phyloP scores from a whole-genome alignment of 2,329 filamentous ascomycete genomes.

The Chaetomiaceae sp. region DNA sequence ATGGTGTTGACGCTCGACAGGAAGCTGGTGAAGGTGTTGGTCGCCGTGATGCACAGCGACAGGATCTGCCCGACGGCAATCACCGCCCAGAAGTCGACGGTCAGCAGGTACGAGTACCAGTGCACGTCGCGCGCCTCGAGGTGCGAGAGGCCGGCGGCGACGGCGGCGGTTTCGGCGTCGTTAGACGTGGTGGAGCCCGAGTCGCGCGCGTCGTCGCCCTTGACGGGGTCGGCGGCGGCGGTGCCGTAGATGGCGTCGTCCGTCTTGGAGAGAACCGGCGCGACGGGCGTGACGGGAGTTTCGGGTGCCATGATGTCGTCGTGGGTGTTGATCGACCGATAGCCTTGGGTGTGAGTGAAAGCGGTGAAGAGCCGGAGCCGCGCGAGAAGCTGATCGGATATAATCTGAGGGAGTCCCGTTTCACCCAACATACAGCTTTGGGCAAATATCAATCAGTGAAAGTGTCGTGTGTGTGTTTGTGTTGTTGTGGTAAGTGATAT shows the following conservation, averaged over 20 bases:
- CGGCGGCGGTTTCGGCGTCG: conserved; percentile 10
- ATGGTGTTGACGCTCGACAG: conserved; percentile 61
- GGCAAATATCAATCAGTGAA: no score
- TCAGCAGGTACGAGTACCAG: conserved; percentile 72
- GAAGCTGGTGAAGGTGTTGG: conserved; percentile 82
- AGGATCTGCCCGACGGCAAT: conserved; percentile 76
- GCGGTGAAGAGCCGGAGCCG: not conserved
- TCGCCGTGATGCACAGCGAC: conserved; percentile 82
- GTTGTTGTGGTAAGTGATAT: no score
- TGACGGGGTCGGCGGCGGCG: conserved; percentile 24
- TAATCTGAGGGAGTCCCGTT: not conserved
- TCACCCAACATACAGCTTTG: conserved; percentile 2
- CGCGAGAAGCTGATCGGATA: not conserved
- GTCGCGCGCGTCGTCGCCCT: conserved; percentile 3
- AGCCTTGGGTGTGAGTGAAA: not conserved
- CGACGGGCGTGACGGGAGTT: conserved; percentile 5
- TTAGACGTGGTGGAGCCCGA: conserved; percentile 6
- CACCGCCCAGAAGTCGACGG: conserved; percentile 82
- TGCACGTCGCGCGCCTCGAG: conserved; percentile 48
- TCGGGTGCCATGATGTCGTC: conserved; percentile 7
- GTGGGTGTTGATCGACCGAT: not conserved
- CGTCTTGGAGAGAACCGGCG: conserved; percentile 21
- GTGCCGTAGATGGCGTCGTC: conserved; percentile 25
- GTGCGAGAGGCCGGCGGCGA: conserved; percentile 25
- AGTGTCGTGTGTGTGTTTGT: no score